These are phyloP conservation scores for Torulaspora delbrueckii DNA, from an alignment of 805 yeast genomes.

Conservation along the genomic window DNA sequence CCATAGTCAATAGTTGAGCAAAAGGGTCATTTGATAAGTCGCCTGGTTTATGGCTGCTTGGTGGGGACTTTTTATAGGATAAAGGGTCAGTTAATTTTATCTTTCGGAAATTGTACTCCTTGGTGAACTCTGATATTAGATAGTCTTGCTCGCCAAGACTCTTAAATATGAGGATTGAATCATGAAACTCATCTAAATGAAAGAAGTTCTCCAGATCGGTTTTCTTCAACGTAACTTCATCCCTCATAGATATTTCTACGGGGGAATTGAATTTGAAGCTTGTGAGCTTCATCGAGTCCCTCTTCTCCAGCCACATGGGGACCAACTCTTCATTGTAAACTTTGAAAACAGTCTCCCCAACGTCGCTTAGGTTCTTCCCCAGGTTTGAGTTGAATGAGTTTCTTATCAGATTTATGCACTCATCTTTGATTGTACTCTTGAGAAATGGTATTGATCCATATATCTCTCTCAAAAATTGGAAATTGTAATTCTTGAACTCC, in stretches of 20 bases:
- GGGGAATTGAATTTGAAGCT: slow-evolving; percentile 75
- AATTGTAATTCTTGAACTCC: slow-evolving; percentile 66
- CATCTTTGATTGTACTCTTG: slow-evolving; percentile 66
- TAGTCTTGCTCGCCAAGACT: slow-evolving; percentile 62
- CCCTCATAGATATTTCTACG: slow-evolving; percentile 73
- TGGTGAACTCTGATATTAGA: slow-evolving; percentile 57
- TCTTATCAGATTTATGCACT: slow-evolving; percentile 59
- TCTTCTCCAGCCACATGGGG: slow-evolving; percentile 50
- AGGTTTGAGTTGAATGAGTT: slow-evolving; percentile 60
- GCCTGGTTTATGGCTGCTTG: slow-evolving; percentile 19
- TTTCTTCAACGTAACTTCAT: slow-evolving; percentile 44
- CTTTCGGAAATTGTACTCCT: slow-evolving; percentile 67
- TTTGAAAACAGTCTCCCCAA: slow-evolving; percentile 39
- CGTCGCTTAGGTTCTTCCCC: slow-evolving; percentile 50
- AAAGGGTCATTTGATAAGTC: slow-evolving; percentile 32
- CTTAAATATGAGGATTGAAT: slow-evolving; percentile 75
- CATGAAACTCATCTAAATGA: slow-evolving; percentile 70
- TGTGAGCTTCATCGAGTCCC: slow-evolving; percentile 48
- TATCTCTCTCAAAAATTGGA: slow-evolving; percentile 57
- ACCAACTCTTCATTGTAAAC: slow-evolving; percentile 58
- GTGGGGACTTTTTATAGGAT: slow-evolving; percentile 39
- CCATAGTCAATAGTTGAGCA: slow-evolving; percentile 22
- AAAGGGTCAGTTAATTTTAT: slow-evolving; percentile 66
- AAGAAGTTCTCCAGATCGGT: slow-evolving; percentile 38
- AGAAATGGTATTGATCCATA: slow-evolving; percentile 72